These are phyloP conservation scores for Carex cristatella DNA, from an alignment of 176 grass and related monocot genomes.

Conservation along the genomic window DNA sequence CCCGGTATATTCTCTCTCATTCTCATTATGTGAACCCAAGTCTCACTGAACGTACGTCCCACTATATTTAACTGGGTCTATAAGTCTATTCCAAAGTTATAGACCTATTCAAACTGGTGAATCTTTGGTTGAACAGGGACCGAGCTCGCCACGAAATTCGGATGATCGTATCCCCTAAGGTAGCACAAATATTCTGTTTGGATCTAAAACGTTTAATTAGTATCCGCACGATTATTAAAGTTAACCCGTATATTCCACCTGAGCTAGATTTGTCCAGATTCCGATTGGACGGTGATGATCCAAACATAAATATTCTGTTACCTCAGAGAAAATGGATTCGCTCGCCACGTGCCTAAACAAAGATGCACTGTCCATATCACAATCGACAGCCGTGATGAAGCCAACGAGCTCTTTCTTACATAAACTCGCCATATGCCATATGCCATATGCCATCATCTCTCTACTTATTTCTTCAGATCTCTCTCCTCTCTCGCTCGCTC, in stretches of 20 bases:
- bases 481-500: background rate
- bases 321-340: background rate
- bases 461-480: background rate
- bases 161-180: too few species aligned
- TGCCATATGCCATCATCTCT: background rate
- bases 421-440: background rate
- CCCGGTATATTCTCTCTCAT: background rate
- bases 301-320: too few species aligned
- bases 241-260: too few species aligned
- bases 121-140: background rate
- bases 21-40: background rate
- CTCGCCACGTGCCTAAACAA: slow-evolving; percentile 8
- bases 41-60: background rate
- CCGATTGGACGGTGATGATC: too few species aligned
- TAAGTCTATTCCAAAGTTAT: background rate
- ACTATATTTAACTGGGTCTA: background rate
- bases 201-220: too few species aligned
- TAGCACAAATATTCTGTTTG: too few species aligned
- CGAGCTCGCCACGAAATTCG: background rate
- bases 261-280: too few species aligned
- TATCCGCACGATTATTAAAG: too few species aligned
- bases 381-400: slow-evolving; percentile 40
- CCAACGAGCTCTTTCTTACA: slow-evolving; percentile 1
- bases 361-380: slow-evolving; percentile 43
- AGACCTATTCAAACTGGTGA: background rate